Evolutionary conservation across 805 yeast species (phyloP).

Genomic region (Wickerhamiella lipophila): DNA sequence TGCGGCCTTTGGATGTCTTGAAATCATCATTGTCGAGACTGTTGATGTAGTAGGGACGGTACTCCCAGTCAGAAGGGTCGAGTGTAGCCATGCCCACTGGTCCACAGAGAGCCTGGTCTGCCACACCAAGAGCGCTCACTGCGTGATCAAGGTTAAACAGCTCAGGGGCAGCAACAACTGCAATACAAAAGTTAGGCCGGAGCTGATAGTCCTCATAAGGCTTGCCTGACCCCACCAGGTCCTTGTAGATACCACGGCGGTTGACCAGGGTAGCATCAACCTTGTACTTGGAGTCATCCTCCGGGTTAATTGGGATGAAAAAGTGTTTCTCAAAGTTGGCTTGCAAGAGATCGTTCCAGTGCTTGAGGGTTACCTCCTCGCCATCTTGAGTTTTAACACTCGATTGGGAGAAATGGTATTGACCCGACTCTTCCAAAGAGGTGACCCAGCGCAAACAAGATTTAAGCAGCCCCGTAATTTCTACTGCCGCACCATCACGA

Average conservation of each 20-base stretch:
- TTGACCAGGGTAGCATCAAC: conserved; percentile 56
- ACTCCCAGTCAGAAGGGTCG: conserved; percentile 86
- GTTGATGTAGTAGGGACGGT: conserved; percentile 79
- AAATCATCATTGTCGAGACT: conserved; percentile 72
- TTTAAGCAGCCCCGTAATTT: conserved; percentile 77
- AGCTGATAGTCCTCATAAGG: conserved; percentile 88
- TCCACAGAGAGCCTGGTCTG: conserved; percentile 67
- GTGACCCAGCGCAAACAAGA: conserved; percentile 72
- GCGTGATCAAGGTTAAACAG: conserved; percentile 56
- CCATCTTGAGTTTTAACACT: conserved; percentile 52
- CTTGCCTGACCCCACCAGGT: conserved; percentile 65
- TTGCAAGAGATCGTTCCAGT: conserved; percentile 64
- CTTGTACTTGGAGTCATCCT: conserved; percentile 47
- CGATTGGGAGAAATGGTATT: conserved; percentile 38
- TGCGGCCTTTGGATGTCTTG: conserved; percentile 88
- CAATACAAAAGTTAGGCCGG: conserved; percentile 84
- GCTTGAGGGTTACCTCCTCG: conserved; percentile 38
- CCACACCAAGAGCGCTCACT: conserved; percentile 47
- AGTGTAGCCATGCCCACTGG: conserved; percentile 85
- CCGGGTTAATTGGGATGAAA: conserved; percentile 56
- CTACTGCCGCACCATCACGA: conserved; percentile 92
- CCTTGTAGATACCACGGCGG: conserved; percentile 91
- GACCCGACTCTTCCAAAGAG: conserved; percentile 40
- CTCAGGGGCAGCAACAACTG: conserved; percentile 92
- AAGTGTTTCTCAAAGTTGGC: conserved; percentile 67